phyloP scores from a whole-genome alignment of 768 basidiomycete species.

The Crepidotus variabilis region DNA sequence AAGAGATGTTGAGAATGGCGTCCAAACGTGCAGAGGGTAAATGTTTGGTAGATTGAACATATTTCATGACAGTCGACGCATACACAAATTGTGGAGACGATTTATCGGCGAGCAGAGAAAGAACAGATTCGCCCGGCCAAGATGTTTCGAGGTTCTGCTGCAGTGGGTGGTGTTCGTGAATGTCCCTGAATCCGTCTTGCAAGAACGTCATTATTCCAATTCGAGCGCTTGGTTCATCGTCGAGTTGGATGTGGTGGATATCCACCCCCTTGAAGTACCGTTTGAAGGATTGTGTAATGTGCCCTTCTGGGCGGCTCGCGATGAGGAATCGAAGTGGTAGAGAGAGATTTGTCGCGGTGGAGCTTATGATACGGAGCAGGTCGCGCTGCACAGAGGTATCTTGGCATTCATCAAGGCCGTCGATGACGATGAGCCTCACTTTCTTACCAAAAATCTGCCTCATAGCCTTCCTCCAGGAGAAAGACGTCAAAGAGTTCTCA shows the following conservation, averaged over 20 bases:
- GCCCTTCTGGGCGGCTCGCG: not conserved
- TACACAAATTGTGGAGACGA: not conserved
- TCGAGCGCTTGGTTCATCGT: not conserved
- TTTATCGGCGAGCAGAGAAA: not conserved
- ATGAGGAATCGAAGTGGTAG: not conserved
- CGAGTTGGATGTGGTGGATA: not conserved
- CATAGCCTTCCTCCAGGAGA: not conserved
- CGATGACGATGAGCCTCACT: not conserved
- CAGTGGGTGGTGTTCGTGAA: not conserved
- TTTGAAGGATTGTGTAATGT: not conserved
- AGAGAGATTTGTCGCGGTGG: not conserved
- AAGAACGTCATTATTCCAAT: not conserved
- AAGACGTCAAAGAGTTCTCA: slow-evolving; percentile 3
- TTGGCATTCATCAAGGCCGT: not conserved
- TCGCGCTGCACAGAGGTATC: not conserved
- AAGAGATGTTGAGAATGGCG: not conserved
- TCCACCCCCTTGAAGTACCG: not conserved
- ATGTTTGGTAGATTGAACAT: not conserved
- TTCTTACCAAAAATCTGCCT: not conserved
- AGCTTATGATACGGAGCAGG: not conserved
- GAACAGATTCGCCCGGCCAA: not conserved
- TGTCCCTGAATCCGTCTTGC: not conserved
- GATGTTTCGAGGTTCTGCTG: not conserved
- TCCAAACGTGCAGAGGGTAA: not conserved
- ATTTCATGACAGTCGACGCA: not conserved